Base-by-base conservation (phyloP, 140 eudicot genomes). In the Senecio squalidus region DNA sequence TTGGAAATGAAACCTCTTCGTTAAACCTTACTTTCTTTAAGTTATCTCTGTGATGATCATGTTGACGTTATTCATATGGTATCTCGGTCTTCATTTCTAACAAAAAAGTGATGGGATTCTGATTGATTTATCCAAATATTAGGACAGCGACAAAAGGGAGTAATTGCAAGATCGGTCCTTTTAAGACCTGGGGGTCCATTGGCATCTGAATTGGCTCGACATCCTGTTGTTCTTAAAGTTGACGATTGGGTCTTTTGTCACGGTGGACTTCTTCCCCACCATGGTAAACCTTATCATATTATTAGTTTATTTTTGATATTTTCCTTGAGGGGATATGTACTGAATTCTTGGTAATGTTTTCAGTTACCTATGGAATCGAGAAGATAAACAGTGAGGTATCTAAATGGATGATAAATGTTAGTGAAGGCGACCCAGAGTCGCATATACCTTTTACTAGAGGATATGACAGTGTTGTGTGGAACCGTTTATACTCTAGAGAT, bases 191-290 rank as follows among this genome's bases (percentile, higher is more conserved):
- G 98, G 1, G 98, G 98, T 53, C 95, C 89, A 9, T 70, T 92
- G 77, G 96, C 98, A 46, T 77, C 78, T 65, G 96, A 92, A 68
- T 78, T 92, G 78, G 95, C 96, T 25, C 80, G 80, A 1, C 98
- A 84, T 58, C 64, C 95, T 11, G 94, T 92, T 61, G 95, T 84
- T 65, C 92, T 92, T 26, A 87, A 87, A 74, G 76, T 92, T 62
- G 80, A 92, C 71, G 95, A 92, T 71, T 92, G 98, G 98, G 70
- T 92, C 49, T 92, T 92, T 30, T 92, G 98, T 74, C 98, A 92
- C 38, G 98, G 98, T 13, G 98, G 98, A 53, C 98, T 92, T 80
- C 96, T 92, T 79, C 98, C 98, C 49, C 98, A 82, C 66, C 98
- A 92, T 55, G 98, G 98, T 92, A 84, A 45, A 47, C 15, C 43